Conservation (phyloP, 2,329 filamentous ascomycete genomes). For the Fusarium armeniacum region DNA sequence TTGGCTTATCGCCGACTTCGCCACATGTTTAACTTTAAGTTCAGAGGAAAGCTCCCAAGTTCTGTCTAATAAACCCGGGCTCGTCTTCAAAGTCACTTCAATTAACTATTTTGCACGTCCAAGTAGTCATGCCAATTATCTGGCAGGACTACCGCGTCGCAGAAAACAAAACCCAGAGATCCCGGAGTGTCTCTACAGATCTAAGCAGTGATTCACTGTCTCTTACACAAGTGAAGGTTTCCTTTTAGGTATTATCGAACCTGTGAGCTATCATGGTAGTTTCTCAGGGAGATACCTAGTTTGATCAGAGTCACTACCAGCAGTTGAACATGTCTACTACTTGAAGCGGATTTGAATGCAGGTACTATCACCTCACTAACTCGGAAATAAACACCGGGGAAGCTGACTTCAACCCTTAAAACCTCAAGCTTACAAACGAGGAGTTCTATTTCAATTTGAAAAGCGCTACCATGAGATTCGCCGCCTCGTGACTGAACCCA, state of each 20-base stretch:
- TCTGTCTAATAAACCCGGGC: too few relatives aligned
- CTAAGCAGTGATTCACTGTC: not conserved
- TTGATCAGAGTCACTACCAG: accelerated
- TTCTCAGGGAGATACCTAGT: not conserved
- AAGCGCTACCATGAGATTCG: not conserved
- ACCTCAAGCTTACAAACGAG: not conserved
- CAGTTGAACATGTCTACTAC: not conserved
- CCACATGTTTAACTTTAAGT: too few relatives aligned
- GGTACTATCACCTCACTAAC: not conserved
- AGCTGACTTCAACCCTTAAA: not conserved
- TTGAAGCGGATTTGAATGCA: not conserved
- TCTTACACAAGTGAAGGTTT: too few relatives aligned
- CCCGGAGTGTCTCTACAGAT: not conserved
- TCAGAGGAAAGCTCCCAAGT: too few relatives aligned
- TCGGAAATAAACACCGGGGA: accelerated
- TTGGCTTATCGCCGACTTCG: too few relatives aligned
- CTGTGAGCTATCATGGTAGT: not conserved
- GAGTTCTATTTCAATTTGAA: accelerated
- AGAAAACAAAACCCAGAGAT: not conserved
- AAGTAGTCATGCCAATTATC: not conserved
- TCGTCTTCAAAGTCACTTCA: too few relatives aligned
- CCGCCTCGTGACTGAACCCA: not conserved
- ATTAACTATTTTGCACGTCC: too few relatives aligned
- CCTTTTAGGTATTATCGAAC: too few relatives aligned
- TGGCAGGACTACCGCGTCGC: not conserved